Evolutionary conservation across 352 stramenopile species (phyloP), one percentile per base, ranked within the genome.

Genomic region (Globisporangium alternatum): DNA sequence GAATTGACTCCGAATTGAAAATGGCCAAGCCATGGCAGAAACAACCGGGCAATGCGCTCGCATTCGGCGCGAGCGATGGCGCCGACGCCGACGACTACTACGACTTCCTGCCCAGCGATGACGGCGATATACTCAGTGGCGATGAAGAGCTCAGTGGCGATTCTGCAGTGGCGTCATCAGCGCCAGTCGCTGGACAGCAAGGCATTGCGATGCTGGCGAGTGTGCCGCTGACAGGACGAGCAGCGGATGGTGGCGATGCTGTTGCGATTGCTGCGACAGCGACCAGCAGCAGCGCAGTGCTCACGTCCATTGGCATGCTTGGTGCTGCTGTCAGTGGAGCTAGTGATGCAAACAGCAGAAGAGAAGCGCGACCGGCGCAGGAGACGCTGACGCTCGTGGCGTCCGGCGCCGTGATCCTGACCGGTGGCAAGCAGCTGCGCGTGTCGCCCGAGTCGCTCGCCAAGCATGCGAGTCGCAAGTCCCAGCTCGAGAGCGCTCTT

Each of bases 31-130:
- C 3, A 19, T 13, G 15, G 31, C 10, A 43, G 45, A 30, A 45
- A 21, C 25, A 22, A 17, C 39, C 2, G 19, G 22, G 17, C 19
- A 25, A 17, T n/a, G 21, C 41, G 31, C 25, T 41, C 28, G 19
- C 31, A 21, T 60, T 53, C 7, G 13, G 31, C 12, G 10, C 45
- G 31, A 69, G 21, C 51, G 63, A 55, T 25, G 56, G 60, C 35
- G 35, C 12, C n/a, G 64, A 73, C 53, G 77, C 67, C 5, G 81
- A 90, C 33, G 81, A 90, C 65, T 90, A 86, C 71, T 83, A 79
- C 61, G 61, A 78, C 19, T 75, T 77, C n/a, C 41, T 88, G 44
- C 79, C 81, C 5, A 91, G 79, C 62, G 81, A 88, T 22, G 78
- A 85, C 43, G 83, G 81, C 15, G 15, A 47, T 41, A 9, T 5